Conservation (phyloP, 768 basidiomycete species). For the Hygrocybe punicea region DNA sequence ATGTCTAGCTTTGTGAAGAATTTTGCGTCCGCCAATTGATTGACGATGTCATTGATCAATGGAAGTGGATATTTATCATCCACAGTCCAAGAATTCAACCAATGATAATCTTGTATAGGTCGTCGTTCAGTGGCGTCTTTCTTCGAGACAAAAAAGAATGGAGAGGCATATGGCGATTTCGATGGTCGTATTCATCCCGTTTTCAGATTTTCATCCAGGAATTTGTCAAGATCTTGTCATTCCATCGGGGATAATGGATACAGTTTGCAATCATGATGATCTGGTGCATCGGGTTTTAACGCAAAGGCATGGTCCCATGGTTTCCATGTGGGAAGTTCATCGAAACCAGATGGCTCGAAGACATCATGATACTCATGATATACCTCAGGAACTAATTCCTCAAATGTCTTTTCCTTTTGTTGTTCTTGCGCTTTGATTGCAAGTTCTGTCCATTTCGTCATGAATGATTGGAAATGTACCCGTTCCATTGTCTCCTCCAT, state of each 20-base stretch:
- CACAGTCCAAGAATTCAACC: slow-evolving; percentile 34
- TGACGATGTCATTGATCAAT: slow-evolving; percentile 27
- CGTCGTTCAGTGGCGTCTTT: slow-evolving; percentile 21
- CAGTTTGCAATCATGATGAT: background rate
- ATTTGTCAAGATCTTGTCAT: slow-evolving; percentile 25
- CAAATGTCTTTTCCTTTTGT: background rate
- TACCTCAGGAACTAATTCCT: background rate
- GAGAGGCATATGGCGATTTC: slow-evolving; percentile 22
- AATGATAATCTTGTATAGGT: slow-evolving; percentile 33
- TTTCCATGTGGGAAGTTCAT: slow-evolving; percentile 26
- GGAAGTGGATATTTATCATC: slow-evolving; percentile 39
- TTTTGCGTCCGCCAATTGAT: slow-evolving; percentile 21
- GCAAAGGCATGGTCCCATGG: slow-evolving; percentile 39
- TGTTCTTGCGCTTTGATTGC: too few species aligned
- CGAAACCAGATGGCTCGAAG: slow-evolving; percentile 9
- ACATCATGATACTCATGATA: background rate
- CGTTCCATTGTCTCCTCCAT: too few species aligned
- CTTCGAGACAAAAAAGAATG: slow-evolving; percentile 27
- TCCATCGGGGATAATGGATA: slow-evolving; percentile 25
- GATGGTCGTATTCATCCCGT: slow-evolving; percentile 21
- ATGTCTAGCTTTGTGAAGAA: slow-evolving; percentile 41
- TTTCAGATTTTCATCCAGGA: slow-evolving; percentile 28
- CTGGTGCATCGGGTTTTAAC: slow-evolving; percentile 21
- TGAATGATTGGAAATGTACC: too few species aligned
- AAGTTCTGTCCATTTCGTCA: too few species aligned